Evolutionary conservation across 352 stramenopile species (phyloP).

Genomic region (Globisporangium splendens): DNA sequence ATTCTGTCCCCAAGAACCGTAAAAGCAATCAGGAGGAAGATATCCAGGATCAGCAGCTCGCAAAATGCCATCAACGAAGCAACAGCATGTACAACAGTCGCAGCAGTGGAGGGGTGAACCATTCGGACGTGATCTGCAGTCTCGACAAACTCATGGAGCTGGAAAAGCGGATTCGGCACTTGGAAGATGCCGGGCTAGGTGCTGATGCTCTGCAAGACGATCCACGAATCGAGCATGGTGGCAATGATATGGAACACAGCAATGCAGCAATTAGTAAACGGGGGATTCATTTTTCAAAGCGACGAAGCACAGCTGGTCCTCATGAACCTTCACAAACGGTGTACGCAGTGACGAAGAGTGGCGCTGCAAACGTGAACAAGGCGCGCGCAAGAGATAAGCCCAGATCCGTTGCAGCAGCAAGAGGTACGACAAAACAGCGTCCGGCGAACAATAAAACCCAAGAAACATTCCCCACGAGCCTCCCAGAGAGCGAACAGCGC

Average conservation of each 20-base stretch:
- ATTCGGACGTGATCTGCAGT: conserved; percentile 60
- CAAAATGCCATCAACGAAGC: conserved; percentile 13
- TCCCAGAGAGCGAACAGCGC: conserved; percentile 58
- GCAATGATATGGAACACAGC: conserved; percentile 21
- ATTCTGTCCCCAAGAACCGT: conserved; percentile 22
- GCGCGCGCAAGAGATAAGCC: conserved; percentile 31
- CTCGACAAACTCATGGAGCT: conserved; percentile 89
- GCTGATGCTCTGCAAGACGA: conserved; percentile 39
- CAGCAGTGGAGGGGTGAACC: conserved; percentile 9
- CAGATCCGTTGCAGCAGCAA: conserved; percentile 10
- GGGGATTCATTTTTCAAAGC: conserved; percentile 54
- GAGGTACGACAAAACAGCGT: conserved; percentile 28
- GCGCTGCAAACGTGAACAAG: conserved; percentile 18
- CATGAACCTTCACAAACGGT: conserved; percentile 51
- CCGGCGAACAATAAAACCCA: conserved; percentile 17
- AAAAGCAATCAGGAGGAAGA: conserved; percentile 52
- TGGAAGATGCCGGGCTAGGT: conserved; percentile 68
- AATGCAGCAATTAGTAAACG: conserved; percentile 20
- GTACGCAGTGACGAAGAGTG: conserved; percentile 45
- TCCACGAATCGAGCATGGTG: conserved; percentile 10
- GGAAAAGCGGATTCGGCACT: conserved; percentile 80
- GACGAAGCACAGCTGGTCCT: conserved; percentile 26
- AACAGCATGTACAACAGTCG: conserved; percentile 35
- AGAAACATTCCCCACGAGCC: conserved; percentile 50
- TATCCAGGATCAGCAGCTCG: conserved; percentile 5